phyloP scores from a whole-genome alignment of 257 asterid genomes.

The Coffea eugenioides region DNA sequence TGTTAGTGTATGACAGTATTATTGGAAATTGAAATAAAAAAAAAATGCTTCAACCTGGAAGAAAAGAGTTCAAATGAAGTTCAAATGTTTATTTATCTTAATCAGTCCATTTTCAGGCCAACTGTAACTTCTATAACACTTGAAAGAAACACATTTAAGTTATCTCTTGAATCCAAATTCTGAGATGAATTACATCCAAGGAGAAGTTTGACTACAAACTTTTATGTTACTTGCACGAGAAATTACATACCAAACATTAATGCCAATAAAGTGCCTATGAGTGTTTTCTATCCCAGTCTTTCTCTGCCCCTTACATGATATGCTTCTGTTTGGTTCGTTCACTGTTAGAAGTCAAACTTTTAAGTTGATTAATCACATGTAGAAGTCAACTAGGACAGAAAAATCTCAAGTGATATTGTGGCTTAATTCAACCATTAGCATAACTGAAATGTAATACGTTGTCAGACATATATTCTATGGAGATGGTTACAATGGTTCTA shows the following conservation, averaged over 20 bases:
- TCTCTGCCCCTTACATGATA: not conserved
- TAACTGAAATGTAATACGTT: not conserved
- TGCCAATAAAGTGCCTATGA: too few species aligned
- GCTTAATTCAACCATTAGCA: not conserved
- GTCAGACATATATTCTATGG: not conserved
- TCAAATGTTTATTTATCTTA: not conserved
- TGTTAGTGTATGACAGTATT: too few species aligned
- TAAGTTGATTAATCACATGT: too few species aligned
- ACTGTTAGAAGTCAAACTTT: not conserved
- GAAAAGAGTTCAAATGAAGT: not conserved
- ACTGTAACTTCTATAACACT: too few species aligned
- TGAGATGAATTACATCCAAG: too few species aligned
- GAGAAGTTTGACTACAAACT: too few species aligned
- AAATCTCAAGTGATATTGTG: not conserved
- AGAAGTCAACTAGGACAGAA: not conserved
- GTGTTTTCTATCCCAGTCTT: too few species aligned
- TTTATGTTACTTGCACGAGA: too few species aligned
- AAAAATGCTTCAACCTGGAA: not conserved
- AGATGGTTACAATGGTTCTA: not conserved
- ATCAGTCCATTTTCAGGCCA: not conserved
- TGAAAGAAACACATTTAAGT: too few species aligned
- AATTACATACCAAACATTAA: too few species aligned
- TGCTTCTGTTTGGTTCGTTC: not conserved
- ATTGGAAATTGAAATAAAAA: not conserved
- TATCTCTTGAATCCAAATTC: too few species aligned